phyloP scores from a whole-genome alignment of 1,284 basidiomycete species.

The Ceratobasidium sp. region DNA sequence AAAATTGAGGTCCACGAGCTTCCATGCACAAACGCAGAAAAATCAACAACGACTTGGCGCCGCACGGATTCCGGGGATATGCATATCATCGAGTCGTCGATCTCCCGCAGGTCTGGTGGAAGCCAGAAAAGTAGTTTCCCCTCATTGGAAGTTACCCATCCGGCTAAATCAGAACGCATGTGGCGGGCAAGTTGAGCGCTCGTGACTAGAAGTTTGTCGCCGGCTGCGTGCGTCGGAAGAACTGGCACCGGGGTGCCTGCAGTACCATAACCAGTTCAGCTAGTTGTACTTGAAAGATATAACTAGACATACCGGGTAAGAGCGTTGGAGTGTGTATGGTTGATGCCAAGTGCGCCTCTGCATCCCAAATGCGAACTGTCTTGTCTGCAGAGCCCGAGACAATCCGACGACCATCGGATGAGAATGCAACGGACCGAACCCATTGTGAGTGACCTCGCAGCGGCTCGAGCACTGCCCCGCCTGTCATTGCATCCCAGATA shows the following conservation, averaged over 20 bases:
- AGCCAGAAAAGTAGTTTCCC: neutral
- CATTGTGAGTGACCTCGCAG: constrained; percentile 25
- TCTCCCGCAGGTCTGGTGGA: neutral
- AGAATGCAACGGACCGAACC: constrained; percentile 24
- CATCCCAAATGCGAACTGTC: constrained; percentile 35
- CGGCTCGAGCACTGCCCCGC: neutral
- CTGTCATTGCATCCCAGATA: constrained; percentile 27
- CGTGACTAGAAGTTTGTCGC: neutral
- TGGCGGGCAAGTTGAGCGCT: neutral
- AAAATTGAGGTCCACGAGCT: neutral
- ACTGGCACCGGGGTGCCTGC: constrained; percentile 27
- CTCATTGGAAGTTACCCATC: neutral
- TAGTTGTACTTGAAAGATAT: constrained; percentile 56
- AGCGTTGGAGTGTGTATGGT: neutral
- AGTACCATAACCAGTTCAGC: constrained; percentile 53
- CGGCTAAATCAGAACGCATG: neutral
- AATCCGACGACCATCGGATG: constrained; percentile 20
- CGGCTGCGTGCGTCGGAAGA: constrained; percentile 23
- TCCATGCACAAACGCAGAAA: neutral
- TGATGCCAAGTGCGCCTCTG: neutral
- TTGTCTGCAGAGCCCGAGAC: constrained; percentile 24
- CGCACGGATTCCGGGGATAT: neutral
- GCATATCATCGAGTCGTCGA: neutral
- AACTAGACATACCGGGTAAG: constrained; percentile 48
- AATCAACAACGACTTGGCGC: neutral